Evolutionary conservation across 73 alveolate species (phyloP), one percentile per base, ranked within the genome.

Genomic region (Paramecium sonneborni): DNA sequence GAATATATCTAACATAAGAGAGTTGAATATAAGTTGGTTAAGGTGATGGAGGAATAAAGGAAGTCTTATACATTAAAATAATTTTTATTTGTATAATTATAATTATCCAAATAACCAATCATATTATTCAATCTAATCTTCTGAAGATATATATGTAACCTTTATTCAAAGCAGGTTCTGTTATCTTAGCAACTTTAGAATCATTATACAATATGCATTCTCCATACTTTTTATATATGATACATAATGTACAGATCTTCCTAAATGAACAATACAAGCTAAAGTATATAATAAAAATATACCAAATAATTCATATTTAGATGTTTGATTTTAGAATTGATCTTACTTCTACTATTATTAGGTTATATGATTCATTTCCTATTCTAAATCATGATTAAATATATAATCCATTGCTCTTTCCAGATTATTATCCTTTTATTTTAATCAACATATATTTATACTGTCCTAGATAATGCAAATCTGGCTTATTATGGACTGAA

Each of bases 121-220:
- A 4, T 35, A 35, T 35, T 5, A n/a, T 52, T 52, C 68, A 52
- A 52, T 52, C 68, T 30, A 74, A 88, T 93, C 94, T 96, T 67
- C 89, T 96, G 95, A 96, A 97, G 93, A 97, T 93, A 90, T 97
- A 97, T 88, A 97, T 95, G 94, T 96, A 97, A 57, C 99, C 99
- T 90, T 98, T 98, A 30, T 96, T 96, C 41, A 96, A 92, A 9
- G 99, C 99, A 3, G 99, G 99, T 46, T 98, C 98, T 72, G 93
- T 93, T 86, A 98, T 92, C 23, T 93, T 95, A 32, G 99, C 99
- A 14, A 98, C 99, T 93, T 97, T 97, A 84, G 93, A 94, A 93
- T 98, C 99, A 95, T 98, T 98, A 86, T 88, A 98, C 69, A 96
- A 94, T 88, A 96, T 95, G 98, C 99, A 98, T 38, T 97, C 96